phyloP scores from a whole-genome alignment of 2,329 filamentous ascomycete genomes.

The Botryosphaeria dothidea region DNA sequence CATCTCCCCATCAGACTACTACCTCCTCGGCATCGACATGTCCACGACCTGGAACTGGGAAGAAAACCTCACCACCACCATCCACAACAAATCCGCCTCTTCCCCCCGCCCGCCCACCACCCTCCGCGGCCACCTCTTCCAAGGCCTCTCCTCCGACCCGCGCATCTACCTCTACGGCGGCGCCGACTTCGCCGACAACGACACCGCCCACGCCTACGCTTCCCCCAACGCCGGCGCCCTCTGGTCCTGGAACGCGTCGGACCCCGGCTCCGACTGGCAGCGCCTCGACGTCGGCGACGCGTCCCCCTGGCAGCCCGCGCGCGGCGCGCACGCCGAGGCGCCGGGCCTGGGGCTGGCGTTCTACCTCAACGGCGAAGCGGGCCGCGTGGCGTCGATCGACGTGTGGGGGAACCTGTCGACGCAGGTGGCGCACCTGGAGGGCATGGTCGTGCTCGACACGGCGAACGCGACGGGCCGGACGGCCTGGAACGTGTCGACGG shows the following conservation, averaged over 20 bases:
- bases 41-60: conserved; percentile 19
- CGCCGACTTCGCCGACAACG: conserved; percentile 1
- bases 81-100: not conserved
- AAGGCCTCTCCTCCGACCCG: conserved; percentile 4
- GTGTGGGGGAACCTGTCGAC: not conserved
- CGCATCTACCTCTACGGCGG: conserved; percentile 18
- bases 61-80: conserved; percentile 8
- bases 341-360: conserved; percentile 39
- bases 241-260: conserved; percentile 17
- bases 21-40: conserved; percentile 13
- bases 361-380: conserved; percentile 39
- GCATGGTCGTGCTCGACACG: not conserved
- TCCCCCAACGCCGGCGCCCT: not conserved
- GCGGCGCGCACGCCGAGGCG: conserved; percentile 41
- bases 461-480: not conserved
- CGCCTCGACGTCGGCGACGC: not conserved
- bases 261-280: not conserved
- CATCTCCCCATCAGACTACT: not conserved
- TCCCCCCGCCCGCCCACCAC: not conserved
- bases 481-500: not conserved
- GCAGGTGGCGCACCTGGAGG: not conserved
- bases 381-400: not conserved
- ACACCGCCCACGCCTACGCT: not conserved
- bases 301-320: conserved; percentile 28
- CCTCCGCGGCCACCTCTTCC: conserved; percentile 13